Percentiles rank a stretch among this genome's conserved stretches.
Conservation (phyloP, 2,329 filamentous ascomycete genomes). For the Exserohilum turcica region DNA sequence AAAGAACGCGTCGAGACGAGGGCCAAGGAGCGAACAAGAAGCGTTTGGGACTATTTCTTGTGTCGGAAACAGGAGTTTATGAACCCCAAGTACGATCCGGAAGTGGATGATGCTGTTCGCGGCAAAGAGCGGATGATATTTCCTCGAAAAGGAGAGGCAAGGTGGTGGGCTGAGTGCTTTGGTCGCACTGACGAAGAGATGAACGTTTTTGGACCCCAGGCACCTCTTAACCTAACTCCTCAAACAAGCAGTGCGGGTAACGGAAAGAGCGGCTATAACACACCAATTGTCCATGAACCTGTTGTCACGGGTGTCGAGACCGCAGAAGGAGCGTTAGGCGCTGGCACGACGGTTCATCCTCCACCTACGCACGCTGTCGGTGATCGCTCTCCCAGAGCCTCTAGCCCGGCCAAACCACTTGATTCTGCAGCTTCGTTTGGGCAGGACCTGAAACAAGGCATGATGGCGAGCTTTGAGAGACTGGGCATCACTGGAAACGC, state of each 20-base stretch:
- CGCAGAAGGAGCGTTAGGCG: conserved; percentile 39
- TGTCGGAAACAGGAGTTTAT: conserved; percentile 78
- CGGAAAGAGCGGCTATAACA: conserved; percentile 32
- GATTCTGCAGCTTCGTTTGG: conserved; percentile 36
- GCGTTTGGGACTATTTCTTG: conserved; percentile 96
- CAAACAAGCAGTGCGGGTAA: conserved; percentile 35
- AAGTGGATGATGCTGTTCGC: conserved; percentile 76
- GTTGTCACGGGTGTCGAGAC: conserved; percentile 45
- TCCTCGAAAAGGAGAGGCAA: conserved; percentile 74
- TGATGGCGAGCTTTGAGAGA: conserved; percentile 39
- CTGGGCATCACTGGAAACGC: conserved; percentile 31
- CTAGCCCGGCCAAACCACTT: conserved; percentile 24
- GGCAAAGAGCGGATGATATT: conserved; percentile 85
- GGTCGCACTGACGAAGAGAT: conserved; percentile 88
- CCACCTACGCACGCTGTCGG: conserved; percentile 31
- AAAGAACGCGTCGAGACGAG: conserved; percentile 77
- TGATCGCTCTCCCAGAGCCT: conserved; percentile 13
- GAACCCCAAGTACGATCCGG: conserved; percentile 77
- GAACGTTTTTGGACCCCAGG: conserved; percentile 64
- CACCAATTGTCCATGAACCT: conserved; percentile 36
- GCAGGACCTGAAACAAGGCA: conserved; percentile 37
- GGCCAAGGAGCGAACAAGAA: conserved; percentile 74
- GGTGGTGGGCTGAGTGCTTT: conserved; percentile 93
- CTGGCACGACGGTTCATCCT: conserved; percentile 33
- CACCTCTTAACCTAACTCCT: conserved; percentile 31